phyloP scores from a whole-genome alignment of 2,329 filamentous ascomycete genomes.

The Macrophomina phaseolina region DNA sequence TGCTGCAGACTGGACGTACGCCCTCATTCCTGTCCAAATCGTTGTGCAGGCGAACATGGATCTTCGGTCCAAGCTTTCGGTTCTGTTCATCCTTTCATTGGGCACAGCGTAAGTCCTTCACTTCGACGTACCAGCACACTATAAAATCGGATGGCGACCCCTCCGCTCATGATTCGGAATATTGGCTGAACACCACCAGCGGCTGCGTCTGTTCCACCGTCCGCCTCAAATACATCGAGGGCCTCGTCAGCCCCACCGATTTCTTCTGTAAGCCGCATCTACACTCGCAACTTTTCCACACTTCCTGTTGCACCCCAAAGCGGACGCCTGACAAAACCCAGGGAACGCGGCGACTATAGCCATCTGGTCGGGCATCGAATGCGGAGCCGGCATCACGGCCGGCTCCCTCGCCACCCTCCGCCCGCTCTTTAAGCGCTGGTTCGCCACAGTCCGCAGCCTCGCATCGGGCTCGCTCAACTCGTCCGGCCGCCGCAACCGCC shows the following conservation, averaged over 20 bases:
- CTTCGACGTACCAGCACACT: background rate
- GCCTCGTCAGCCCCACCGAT: slow-evolving; percentile 49
- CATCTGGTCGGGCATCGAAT: slow-evolving; percentile 47
- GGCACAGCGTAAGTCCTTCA: slow-evolving; percentile 37
- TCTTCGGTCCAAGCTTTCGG: slow-evolving; percentile 56
- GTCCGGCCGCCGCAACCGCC: background rate
- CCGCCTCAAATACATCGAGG: slow-evolving; percentile 55
- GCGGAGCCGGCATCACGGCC: slow-evolving; percentile 50
- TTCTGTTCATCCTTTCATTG: slow-evolving; percentile 61
- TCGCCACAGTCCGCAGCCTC: slow-evolving; percentile 6
- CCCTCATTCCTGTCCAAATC: slow-evolving; percentile 50
- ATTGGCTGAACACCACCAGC: slow-evolving; percentile 33
- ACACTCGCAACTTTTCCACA: slow-evolving; percentile 25
- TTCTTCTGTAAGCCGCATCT: slow-evolving; percentile 46
- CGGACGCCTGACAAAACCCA: slow-evolving; percentile 21
- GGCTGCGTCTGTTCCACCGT: slow-evolving; percentile 62
- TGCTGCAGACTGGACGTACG: slow-evolving; percentile 41
- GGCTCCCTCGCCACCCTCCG: slow-evolving; percentile 59
- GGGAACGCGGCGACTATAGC: slow-evolving; percentile 53
- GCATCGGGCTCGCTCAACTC: slow-evolving; percentile 5
- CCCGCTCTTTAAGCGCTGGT: slow-evolving; percentile 48
- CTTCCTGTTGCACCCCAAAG: too few relatives aligned
- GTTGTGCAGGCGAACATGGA: slow-evolving; percentile 64
- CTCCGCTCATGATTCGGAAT: background rate
- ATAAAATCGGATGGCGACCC: background rate